Evolutionary conservation across 177 flowering plant species (phyloP).

Genomic region (Vitis hybrid): DNA sequence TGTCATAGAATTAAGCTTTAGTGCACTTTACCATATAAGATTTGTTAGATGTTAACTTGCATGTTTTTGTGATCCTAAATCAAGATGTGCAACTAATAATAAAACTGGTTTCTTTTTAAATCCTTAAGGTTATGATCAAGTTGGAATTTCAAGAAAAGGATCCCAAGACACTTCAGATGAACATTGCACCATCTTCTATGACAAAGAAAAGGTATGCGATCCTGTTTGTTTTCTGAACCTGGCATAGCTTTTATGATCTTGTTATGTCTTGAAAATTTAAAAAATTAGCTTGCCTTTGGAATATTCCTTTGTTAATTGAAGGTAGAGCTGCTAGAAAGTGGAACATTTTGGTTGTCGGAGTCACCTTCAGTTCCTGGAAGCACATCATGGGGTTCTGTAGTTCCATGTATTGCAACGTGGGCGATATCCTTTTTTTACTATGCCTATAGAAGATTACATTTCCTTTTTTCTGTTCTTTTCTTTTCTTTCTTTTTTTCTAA

Average conservation of each 20-base stretch:
- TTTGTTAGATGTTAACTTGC: not conserved
- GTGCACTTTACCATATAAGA: too few relatives aligned
- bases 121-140: constrained; percentile 72
- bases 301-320: constrained; percentile 29
- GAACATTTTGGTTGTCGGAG: constrained; percentile 98
- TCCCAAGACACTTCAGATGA: constrained; percentile 81
- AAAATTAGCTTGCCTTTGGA: not conserved
- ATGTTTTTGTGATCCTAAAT: not conserved
- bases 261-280: not conserved
- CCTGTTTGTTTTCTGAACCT: not conserved
- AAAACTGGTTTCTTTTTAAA: not conserved
- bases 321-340: constrained; percentile 96
- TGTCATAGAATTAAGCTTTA: too few relatives aligned
- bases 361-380: constrained; percentile 99
- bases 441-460: not conserved
- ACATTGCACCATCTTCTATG: constrained; percentile 85
- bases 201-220: constrained; percentile 78
- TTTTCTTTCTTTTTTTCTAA: not conserved
- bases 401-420: constrained; percentile 96
- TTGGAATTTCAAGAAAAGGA: constrained; percentile 95
- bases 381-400: constrained; percentile 85
- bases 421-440: constrained; percentile 68
- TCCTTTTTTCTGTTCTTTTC: not conserved
- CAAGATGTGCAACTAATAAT: not conserved
- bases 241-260: not conserved